Evolutionary conservation across 345 rosid genomes (phyloP), one percentile per base, ranked within the genome.

Genomic region (Carallia brachiata): DNA sequence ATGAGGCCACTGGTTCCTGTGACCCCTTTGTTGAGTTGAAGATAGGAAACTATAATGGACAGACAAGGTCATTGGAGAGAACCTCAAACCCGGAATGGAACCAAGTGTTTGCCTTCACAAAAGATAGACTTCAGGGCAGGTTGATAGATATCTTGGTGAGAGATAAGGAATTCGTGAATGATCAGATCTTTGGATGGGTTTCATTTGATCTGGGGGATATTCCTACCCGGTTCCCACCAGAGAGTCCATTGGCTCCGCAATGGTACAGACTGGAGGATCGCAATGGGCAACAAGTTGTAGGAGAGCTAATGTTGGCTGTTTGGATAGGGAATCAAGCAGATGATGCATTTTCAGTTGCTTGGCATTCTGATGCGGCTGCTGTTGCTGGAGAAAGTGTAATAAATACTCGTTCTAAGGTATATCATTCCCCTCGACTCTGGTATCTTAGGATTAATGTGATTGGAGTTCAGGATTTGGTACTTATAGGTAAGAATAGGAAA

Each of bases 271-370:
- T 86, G 34, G 77, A 77, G 67, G 79, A 78, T 60, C 54, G 36
- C 16, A 62, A 77, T 34, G 81, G 83, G 13, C 48, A 13, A 2
- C 68, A 74, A 69, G 72, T 53, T 9, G 55, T 23, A 36, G 85
- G 84, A 7, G 83, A 76, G 55, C 16, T 86, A 39, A 79, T 86
- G 87, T 53, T 80, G 53, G 76, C 85, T 16, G 54, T 78, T 31
- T 85, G 87, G 89, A 66, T 79, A 54, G 84, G 87, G 27, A 79
- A 79, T 28, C 87, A 85, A 66, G 81, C 84, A 0, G 85, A 85
- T 64, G 80, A 76, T 30, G 85, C 79, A 1, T 85, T 76, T 69
- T 62, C 83, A 0, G 69, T 68, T 12, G 85, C 85, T 3, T 83
- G 87, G 85, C 81, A 73, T 65, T 75, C 78, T 1, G 87, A 81